Evolutionary conservation across 306 rosid genomes (phyloP).

Genomic region (Cicer judaicum): DNA sequence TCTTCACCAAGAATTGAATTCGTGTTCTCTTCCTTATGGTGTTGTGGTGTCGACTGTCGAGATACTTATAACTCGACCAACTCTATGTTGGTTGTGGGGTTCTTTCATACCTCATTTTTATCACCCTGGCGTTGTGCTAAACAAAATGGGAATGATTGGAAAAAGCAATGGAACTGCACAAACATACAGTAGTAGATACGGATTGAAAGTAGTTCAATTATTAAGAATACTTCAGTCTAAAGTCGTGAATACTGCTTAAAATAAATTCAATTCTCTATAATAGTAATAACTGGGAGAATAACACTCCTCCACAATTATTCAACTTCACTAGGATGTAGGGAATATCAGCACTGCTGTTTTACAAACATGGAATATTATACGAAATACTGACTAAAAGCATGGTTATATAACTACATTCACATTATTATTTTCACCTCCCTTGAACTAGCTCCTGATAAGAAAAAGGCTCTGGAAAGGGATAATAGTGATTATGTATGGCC

Average conservation of each 20-base stretch:
- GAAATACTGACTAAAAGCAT: conserved; percentile 27
- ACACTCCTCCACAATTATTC: conserved; percentile 29
- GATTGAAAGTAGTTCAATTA: conserved; percentile 19
- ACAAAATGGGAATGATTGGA: background rate
- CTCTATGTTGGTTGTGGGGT: background rate
- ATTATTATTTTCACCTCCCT: conserved; percentile 45
- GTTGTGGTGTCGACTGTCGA: background rate
- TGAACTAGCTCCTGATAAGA: conserved; percentile 51
- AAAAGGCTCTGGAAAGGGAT: conserved; percentile 45
- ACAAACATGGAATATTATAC: conserved; percentile 28
- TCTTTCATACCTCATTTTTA: background rate
- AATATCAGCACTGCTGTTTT: conserved; percentile 41
- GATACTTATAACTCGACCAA: background rate
- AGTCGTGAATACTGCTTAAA: conserved; percentile 18
- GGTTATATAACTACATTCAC: conserved; percentile 17
- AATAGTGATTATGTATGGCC: conserved; percentile 35
- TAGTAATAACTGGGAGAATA: conserved; percentile 27
- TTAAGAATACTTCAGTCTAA: background rate
- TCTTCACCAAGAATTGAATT: background rate
- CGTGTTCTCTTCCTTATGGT: background rate
- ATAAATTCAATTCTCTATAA: conserved; percentile 26
- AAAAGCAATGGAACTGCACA: conserved; percentile 4
- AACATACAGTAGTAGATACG: background rate
- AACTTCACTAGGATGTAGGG: conserved; percentile 28
- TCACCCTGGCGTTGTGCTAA: background rate